Evolutionary conservation across 257 asterid genomes (phyloP).

Genomic region (Osmanthus fragrans): DNA sequence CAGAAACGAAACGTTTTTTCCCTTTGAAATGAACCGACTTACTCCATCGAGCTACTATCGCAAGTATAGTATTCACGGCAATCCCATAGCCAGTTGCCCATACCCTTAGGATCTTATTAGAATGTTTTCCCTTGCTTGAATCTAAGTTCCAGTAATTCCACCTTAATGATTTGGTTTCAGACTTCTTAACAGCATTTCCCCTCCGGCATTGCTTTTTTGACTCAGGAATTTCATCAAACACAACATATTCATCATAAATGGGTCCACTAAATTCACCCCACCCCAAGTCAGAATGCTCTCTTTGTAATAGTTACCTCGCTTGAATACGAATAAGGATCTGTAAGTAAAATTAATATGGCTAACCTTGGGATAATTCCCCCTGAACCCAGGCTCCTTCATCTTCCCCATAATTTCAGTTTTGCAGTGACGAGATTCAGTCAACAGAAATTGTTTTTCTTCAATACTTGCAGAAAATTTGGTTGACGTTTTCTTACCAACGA

Average conservation of each 20-base stretch:
- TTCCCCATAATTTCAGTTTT: conserved; percentile 47
- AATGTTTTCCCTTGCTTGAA: conserved; percentile 48
- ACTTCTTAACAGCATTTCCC: conserved; percentile 52
- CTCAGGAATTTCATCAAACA: neutral
- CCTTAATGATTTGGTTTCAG: conserved; percentile 45
- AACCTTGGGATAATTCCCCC: conserved; percentile 49
- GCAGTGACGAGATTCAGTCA: conserved; percentile 36
- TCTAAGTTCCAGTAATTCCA: conserved; percentile 62
- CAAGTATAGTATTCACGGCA: no score
- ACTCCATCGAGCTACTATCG: no score
- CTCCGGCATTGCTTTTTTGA: conserved; percentile 53
- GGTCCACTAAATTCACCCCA: conserved; percentile 92
- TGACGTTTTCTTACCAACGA: conserved; percentile 39
- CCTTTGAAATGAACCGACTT: no score
- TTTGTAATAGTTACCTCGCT: conserved; percentile 52
- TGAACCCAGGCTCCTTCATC: conserved; percentile 41
- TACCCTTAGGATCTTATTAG: conserved; percentile 32
- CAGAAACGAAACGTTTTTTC: no score
- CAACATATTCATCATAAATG: conserved; percentile 24
- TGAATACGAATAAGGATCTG: conserved; percentile 56
- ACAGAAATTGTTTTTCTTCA: conserved; percentile 43
- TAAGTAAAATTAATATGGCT: conserved; percentile 33
- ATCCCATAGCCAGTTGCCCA: no score
- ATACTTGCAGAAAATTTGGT: conserved; percentile 34
- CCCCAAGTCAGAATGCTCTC: conserved; percentile 90